Evolutionary conservation across 495 filamentous ascomycete genomes (phyloP).

Genomic region (Cercophora newfieldiana): DNA sequence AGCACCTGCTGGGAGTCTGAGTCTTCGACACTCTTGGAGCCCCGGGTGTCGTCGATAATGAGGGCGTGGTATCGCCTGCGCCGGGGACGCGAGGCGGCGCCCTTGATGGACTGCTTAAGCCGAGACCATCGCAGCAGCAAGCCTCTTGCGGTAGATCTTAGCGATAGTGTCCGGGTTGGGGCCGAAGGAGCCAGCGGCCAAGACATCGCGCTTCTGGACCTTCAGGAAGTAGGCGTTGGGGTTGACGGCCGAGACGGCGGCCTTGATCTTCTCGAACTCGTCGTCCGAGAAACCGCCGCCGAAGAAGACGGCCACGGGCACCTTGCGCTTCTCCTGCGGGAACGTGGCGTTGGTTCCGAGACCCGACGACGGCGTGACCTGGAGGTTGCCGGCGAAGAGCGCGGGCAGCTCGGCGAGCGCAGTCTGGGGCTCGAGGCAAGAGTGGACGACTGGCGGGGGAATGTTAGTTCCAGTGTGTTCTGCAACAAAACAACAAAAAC

Average conservation of each 20-base stretch:
- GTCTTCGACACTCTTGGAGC: background rate
- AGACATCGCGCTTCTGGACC: slow-evolving; percentile 33
- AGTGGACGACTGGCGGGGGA: slow-evolving; percentile 29
- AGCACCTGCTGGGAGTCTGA: background rate
- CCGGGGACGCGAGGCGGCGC: slow-evolving; percentile 1
- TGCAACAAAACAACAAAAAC: background rate
- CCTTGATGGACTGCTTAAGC: slow-evolving; percentile 14
- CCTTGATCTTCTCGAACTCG: slow-evolving; percentile 30
- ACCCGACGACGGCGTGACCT: slow-evolving; percentile 22
- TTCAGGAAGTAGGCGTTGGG: slow-evolving; percentile 26
- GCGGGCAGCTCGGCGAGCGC: slow-evolving; percentile 33
- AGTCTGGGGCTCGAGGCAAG: slow-evolving; percentile 24
- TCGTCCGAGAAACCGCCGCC: slow-evolving; percentile 33
- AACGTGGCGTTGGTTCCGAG: slow-evolving; percentile 28
- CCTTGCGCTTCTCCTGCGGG: slow-evolving; percentile 14
- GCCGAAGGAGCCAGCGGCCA: slow-evolving; percentile 31
- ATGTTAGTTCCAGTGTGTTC: background rate
- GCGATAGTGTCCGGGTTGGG: slow-evolving; percentile 35
- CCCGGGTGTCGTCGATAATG: background rate
- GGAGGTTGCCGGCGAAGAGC: slow-evolving; percentile 29
- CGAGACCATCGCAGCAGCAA: slow-evolving; percentile 25
- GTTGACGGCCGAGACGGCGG: slow-evolving; percentile 21
- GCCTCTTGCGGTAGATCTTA: slow-evolving; percentile 38
- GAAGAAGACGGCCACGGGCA: slow-evolving; percentile 34
- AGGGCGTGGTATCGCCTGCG: slow-evolving; percentile 11